Conservation (phyloP, 2,329 filamentous ascomycete genomes). For the Ophiosphaerella korrae region DNA sequence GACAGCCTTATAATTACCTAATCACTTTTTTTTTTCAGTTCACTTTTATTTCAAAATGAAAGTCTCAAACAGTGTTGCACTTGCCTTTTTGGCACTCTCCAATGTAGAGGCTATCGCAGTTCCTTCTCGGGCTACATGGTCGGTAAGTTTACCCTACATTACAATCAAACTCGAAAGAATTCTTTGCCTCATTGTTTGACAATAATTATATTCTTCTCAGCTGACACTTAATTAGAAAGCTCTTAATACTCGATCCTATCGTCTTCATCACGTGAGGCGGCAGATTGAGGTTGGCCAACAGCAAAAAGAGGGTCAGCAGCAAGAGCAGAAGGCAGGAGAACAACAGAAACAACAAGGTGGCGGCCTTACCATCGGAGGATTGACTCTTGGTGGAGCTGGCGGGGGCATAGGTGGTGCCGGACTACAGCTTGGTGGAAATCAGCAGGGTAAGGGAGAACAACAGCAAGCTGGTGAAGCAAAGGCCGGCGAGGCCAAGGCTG, state of each 20-base stretch:
- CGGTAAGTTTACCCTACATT: conserved; percentile 21
- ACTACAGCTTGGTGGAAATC: conserved; percentile 26
- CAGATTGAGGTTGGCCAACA: conserved; percentile 13
- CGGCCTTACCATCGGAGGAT: conserved; percentile 32
- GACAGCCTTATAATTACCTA: conserved; percentile 15
- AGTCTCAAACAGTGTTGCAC: conserved; percentile 18
- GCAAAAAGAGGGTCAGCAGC: conserved; percentile 4
- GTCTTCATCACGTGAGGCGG: conserved; percentile 17
- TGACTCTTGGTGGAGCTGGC: conserved; percentile 36
- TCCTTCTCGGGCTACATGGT: conserved; percentile 19
- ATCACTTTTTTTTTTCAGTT: conserved; percentile 8
- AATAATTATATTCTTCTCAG: background rate
- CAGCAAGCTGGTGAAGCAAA: background rate
- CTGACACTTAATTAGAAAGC: conserved; percentile 11
- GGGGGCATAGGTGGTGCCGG: conserved; percentile 35
- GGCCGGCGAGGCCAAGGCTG: background rate
- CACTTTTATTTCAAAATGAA: conserved; percentile 26
- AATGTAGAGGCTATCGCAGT: conserved; percentile 27
- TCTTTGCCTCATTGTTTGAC: background rate
- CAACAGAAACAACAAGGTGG: conserved; percentile 11
- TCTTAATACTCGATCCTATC: conserved; percentile 18
- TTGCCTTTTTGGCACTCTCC: conserved; percentile 28
- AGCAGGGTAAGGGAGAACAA: conserved; percentile 5
- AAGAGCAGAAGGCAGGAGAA: background rate
- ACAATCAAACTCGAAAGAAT: background rate